Evolutionary conservation across 352 stramenopile species (phyloP).

Genomic region (Globisporangium cederbergense): DNA sequence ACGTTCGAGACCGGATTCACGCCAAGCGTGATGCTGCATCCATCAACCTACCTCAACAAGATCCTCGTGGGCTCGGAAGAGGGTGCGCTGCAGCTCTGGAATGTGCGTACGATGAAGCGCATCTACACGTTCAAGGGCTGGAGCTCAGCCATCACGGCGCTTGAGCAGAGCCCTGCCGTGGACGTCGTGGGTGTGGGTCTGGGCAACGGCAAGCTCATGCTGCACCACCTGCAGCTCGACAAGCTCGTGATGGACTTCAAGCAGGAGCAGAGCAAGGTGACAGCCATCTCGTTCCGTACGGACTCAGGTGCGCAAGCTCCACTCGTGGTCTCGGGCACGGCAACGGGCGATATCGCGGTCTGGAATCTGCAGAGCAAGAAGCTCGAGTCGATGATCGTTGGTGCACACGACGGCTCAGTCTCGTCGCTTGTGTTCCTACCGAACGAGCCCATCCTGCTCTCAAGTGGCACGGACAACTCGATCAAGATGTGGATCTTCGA

Average conservation of each 20-base stretch:
- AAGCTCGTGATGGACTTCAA: slow-evolving; percentile 75
- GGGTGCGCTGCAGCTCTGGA: slow-evolving; percentile 87
- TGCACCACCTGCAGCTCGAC: slow-evolving; percentile 88
- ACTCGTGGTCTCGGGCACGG: slow-evolving; percentile 64
- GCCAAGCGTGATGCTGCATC: slow-evolving; percentile 83
- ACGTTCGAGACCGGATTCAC: slow-evolving; percentile 56
- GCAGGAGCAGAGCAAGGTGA: slow-evolving; percentile 79
- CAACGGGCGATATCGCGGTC: slow-evolving; percentile 80
- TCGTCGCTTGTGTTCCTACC: slow-evolving; percentile 79
- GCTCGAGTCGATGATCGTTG: slow-evolving; percentile 76
- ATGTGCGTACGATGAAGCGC: slow-evolving; percentile 87
- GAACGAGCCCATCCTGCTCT: slow-evolving; percentile 88
- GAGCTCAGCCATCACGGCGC: slow-evolving; percentile 55
- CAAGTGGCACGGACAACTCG: slow-evolving; percentile 84
- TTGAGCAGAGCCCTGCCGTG: slow-evolving; percentile 87
- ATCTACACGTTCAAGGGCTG: slow-evolving; percentile 86
- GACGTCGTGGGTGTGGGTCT: slow-evolving; percentile 89
- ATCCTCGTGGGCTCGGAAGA: slow-evolving; percentile 85
- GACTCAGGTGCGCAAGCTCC: slow-evolving; percentile 62
- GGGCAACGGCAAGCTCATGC: slow-evolving; percentile 70
- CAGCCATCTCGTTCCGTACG: slow-evolving; percentile 86
- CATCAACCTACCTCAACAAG: slow-evolving; percentile 94
- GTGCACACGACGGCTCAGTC: slow-evolving; percentile 76
- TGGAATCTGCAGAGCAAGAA: slow-evolving; percentile 91
- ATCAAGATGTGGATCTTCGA: slow-evolving; percentile 95